Conservation (phyloP, 768 basidiomycete genomes). For the Gymnopilus dilepis region DNA sequence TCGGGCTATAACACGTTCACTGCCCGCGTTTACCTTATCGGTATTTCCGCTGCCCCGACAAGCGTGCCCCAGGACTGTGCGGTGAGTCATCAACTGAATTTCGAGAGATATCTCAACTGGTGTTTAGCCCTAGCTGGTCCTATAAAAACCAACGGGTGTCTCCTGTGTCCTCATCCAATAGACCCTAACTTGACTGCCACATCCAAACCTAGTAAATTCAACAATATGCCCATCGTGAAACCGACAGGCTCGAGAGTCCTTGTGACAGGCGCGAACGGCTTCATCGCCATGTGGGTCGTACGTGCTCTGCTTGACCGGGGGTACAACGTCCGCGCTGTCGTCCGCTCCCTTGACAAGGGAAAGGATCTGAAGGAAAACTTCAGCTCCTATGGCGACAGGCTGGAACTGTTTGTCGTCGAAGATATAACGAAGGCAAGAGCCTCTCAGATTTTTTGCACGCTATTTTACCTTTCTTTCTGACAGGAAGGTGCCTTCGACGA, state of each 20-base stretch:
- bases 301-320: constrained; percentile 61
- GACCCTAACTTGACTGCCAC: not conserved
- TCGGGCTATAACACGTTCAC: too few species aligned
- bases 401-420: constrained; percentile 69
- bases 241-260: constrained; percentile 44
- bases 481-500: constrained; percentile 78
- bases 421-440: constrained; percentile 56
- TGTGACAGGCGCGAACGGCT: constrained; percentile 66
- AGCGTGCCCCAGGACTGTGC: not conserved
- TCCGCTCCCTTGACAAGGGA: constrained; percentile 66
- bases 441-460: not conserved
- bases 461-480: too few species aligned
- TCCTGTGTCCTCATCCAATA: not conserved
- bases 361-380: constrained; percentile 60
- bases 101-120: not conserved
- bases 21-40: not conserved
- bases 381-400: constrained; percentile 55
- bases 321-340: constrained; percentile 68
- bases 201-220: not conserved
- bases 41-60: not conserved
- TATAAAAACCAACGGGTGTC: not conserved
- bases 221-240: constrained; percentile 39
- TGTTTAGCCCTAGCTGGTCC: not conserved
- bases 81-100: not conserved
- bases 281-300: constrained; percentile 64